These are phyloP conservation scores for Fusarium falciforme DNA, from an alignment of 2,329 filamentous ascomycete species.

Conservation along the genomic window DNA sequence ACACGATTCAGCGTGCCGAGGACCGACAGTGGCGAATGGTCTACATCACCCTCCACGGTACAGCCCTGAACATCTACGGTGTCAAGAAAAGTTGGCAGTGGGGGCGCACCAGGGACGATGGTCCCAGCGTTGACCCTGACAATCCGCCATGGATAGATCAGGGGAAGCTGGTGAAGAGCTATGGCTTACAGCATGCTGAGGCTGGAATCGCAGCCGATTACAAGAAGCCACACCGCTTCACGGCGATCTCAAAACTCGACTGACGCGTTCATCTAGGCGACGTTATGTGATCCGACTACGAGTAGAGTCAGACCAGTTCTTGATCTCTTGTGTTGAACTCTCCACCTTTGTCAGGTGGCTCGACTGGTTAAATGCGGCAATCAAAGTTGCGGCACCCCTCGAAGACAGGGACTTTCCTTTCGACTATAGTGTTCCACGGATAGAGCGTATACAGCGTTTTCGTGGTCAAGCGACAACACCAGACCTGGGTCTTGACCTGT, in stretches of 20 bases:
- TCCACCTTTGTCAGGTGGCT: neutral
- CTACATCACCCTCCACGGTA: neutral
- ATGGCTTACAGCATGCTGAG: neutral
- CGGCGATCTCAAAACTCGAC: neutral
- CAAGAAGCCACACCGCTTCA: neutral
- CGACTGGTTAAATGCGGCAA: neutral
- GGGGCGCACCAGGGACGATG: neutral
- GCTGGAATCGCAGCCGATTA: neutral
- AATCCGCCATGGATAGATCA: neutral
- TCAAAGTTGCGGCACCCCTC: neutral
- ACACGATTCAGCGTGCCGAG: neutral
- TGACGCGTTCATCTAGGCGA: neutral
- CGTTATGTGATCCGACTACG: neutral
- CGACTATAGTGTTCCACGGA: neutral
- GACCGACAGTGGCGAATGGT: neutral
- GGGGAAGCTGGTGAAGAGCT: neutral
- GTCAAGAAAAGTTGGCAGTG: neutral
- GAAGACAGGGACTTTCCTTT: neutral
- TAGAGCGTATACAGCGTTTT: neutral
- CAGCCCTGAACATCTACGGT: neutral
- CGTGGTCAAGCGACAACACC: neutral
- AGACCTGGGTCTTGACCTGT: neutral
- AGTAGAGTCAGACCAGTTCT: neutral
- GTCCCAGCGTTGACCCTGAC: neutral
- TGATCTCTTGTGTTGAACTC: neutral